Base-by-base conservation (phyloP, 169 alveolate species). In the Cryptosporidium bovis region DNA sequence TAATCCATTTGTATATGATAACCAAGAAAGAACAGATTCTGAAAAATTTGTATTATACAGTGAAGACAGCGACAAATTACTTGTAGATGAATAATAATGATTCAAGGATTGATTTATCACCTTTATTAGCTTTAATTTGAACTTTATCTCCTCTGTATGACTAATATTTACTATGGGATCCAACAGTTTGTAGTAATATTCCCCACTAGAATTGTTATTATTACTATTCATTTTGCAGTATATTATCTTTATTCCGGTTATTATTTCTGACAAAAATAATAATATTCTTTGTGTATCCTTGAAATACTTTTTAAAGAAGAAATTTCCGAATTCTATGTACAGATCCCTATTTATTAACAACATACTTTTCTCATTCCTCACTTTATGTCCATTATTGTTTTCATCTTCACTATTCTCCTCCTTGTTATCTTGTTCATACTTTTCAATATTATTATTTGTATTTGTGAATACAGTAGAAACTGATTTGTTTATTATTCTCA, bases 11-110 rank as follows among this genome's bases (percentile, higher is more conserved):
- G 87, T 77, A 18, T 44, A 77, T 7, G 87, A 77, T 12, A 77
- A 20, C 87, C 87, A 77, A 58, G 87, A 65, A 16, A 77, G 7
- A 10, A 62, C 64, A 6, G 87, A 60, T 4, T 77, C 87, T 1
- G 71, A 77, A 40, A 77, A 77, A 16, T 60, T 62, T n/a, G 58
- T 77, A 62, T 77, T 77, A 29, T 77, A 77, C 8, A 77, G 87
- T 31, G 87, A 60, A 12, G 87, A 77, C 6, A 77, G n/a, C 3
- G 87, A 77, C 50, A 77, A 62, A 40, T 46, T 77, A 6, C 65
- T 77, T 10, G 71, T 10, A 20, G 87, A 77, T 10, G 87, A 77
- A 18, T 77, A 77, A 62, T 77, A 77, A 40, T 60, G 87, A 44
- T 77, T 77, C 29, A 77, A 62, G 36, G 48, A 77, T 24, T 77